Evolutionary conservation across 2,329 filamentous ascomycete genomes (phyloP).

Genomic region (Fusarium lyarnte): DNA sequence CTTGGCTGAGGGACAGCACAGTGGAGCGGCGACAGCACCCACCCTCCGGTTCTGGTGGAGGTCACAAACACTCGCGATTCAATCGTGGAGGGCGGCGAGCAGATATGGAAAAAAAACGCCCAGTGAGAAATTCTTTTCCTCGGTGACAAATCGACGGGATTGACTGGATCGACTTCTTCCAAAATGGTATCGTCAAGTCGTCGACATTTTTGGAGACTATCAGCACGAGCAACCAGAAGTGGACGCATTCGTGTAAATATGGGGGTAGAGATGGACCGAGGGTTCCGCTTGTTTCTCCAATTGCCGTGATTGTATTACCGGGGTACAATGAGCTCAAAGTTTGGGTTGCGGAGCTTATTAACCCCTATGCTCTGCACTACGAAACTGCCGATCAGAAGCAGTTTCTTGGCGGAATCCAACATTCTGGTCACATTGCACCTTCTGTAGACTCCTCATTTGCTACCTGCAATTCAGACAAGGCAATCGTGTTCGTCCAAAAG

Average conservation of each 20-base stretch:
- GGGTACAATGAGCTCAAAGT: constrained; percentile 6
- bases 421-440: neutral
- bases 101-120: neutral
- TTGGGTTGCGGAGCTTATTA: neutral
- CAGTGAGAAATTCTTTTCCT: neutral
- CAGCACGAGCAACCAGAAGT: constrained; percentile 4
- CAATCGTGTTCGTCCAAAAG: neutral
- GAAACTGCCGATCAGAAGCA: constrained; percentile 11
- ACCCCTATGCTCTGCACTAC: neutral
- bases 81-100: neutral
- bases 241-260: constrained; percentile 22
- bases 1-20: constrained; percentile 5
- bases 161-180: constrained; percentile 8
- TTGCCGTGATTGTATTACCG: constrained; percentile 26
- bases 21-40: constrained; percentile 27
- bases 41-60: neutral
- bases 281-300: constrained; percentile 26
- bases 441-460: neutral
- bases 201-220: constrained; percentile 3
- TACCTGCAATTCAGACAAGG: neutral
- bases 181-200: constrained; percentile 9
- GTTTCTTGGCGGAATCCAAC: neutral
- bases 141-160: neutral
- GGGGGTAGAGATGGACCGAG: constrained; percentile 23
- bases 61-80: neutral